These are phyloP conservation scores for Coemansia asiatica DNA, from an alignment of 192 early-diverging fungal genomes.

Conservation along the genomic window DNA sequence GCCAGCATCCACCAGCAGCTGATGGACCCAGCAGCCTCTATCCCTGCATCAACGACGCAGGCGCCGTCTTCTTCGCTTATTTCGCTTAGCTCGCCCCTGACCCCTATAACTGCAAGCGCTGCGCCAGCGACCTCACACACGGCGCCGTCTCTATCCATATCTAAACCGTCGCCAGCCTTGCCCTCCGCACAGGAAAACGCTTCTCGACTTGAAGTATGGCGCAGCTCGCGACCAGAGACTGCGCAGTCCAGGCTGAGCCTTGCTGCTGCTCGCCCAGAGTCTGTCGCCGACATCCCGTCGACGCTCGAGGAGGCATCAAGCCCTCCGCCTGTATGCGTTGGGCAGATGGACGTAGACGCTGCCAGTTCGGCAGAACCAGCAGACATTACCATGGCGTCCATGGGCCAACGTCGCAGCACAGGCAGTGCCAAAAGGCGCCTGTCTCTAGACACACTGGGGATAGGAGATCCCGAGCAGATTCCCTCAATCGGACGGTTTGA, in stretches of 20 bases:
- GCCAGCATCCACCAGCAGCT: conserved; percentile 6
- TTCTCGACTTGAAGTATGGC: too few species aligned
- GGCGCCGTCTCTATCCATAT: conserved; percentile 4
- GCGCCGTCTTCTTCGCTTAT: not conserved
- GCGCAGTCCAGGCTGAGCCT: not conserved
- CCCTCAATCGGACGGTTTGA: conserved; percentile 45
- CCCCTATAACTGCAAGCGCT: not conserved
- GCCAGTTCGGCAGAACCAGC: not conserved
- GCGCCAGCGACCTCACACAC: not conserved
- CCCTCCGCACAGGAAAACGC: too few species aligned
- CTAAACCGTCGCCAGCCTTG: not conserved
- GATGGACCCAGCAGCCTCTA: not conserved
- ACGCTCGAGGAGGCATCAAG: not conserved
- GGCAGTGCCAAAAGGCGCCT: not conserved
- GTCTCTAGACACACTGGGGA: conserved; percentile 3
- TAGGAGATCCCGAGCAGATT: conserved; percentile 35
- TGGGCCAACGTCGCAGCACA: not conserved
- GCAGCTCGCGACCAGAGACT: not conserved
- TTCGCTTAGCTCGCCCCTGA: not conserved
- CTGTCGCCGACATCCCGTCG: not conserved
- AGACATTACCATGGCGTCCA: not conserved
- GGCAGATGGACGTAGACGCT: not conserved
- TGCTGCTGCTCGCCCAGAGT: not conserved
- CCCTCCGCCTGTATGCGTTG: not conserved
- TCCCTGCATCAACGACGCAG: not conserved